These are phyloP conservation scores for Candida quercuum DNA, from an alignment of 805 yeast genomes.

Conservation along the genomic window DNA sequence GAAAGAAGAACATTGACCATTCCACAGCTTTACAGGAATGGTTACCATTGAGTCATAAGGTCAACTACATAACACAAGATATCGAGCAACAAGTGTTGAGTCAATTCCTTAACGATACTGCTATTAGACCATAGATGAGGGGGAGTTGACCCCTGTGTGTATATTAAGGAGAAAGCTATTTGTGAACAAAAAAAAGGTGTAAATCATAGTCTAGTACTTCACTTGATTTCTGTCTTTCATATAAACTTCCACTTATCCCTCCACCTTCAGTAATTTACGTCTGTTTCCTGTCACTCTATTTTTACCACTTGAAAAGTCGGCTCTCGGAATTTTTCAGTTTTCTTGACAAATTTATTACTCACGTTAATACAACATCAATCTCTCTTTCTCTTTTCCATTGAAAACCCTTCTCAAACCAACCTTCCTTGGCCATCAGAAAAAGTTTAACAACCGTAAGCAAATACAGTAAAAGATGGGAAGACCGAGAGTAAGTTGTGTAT, in stretches of 20 bases:
- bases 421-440: background rate
- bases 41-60: slow-evolving; percentile 26
- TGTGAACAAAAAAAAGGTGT: too few relatives aligned
- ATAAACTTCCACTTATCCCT: too few relatives aligned
- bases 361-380: too few relatives aligned
- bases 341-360: too few relatives aligned
- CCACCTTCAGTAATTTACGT: too few relatives aligned
- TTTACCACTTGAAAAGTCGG: too few relatives aligned
- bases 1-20: slow-evolving; percentile 12
- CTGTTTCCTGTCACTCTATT: too few relatives aligned
- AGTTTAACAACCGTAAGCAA: background rate
- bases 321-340: too few relatives aligned
- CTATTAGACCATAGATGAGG: slow-evolving; percentile 15
- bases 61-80: slow-evolving; percentile 23
- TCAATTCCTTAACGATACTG: slow-evolving; percentile 19
- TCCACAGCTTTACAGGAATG: slow-evolving; percentile 19
- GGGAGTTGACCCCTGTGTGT: too few relatives aligned
- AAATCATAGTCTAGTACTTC: too few relatives aligned
- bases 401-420: background rate
- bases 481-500: slow-evolving; percentile 21
- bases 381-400: too few relatives aligned
- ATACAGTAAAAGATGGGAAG: slow-evolving; percentile 4
- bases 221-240: background rate
- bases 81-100: slow-evolving; percentile 20
- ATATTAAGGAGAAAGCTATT: too few relatives aligned